These are phyloP conservation scores for Trichocladium antarcticum DNA, from an alignment of 495 filamentous ascomycete species.

Conservation along the genomic window DNA sequence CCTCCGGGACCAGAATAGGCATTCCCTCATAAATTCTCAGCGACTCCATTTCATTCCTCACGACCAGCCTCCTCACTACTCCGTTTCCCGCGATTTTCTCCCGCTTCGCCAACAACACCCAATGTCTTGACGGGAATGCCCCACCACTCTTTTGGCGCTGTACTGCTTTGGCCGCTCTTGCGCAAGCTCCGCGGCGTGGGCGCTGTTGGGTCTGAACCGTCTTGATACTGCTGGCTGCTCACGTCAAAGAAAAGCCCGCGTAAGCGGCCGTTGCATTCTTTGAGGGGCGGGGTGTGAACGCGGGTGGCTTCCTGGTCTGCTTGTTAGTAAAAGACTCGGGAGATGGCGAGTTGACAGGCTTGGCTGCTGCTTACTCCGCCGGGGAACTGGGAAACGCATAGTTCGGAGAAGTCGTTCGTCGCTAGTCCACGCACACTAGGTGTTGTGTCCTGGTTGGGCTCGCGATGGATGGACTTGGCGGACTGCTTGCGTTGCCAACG, in stretches of 20 bases:
- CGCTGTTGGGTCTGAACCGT: slow-evolving; percentile 4
- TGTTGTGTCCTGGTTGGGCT: background rate
- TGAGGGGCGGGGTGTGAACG: slow-evolving; percentile 38
- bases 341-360: background rate
- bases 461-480: slow-evolving; percentile 6
- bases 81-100: too few species aligned
- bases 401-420: background rate
- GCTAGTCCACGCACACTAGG: too few species aligned
- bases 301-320: slow-evolving; percentile 35
- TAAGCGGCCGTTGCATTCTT: slow-evolving; percentile 21
- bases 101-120: background rate
- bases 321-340: background rate
- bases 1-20: too few species aligned
- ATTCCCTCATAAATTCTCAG: too few species aligned
- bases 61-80: too few species aligned
- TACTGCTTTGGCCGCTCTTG: background rate
- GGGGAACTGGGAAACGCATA: slow-evolving; percentile 17
- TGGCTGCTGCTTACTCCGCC: slow-evolving; percentile 13
- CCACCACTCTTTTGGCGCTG: background rate
- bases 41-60: background rate
- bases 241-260: slow-evolving; percentile 41
- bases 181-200: background rate
- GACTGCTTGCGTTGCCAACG: slow-evolving; percentile 35
- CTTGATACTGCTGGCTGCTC: too few species aligned
- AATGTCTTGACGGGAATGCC: background rate